These are phyloP conservation scores for Coniferiporia weirii DNA, from an alignment of 1,284 basidiomycete genomes.

Conservation along the genomic window DNA sequence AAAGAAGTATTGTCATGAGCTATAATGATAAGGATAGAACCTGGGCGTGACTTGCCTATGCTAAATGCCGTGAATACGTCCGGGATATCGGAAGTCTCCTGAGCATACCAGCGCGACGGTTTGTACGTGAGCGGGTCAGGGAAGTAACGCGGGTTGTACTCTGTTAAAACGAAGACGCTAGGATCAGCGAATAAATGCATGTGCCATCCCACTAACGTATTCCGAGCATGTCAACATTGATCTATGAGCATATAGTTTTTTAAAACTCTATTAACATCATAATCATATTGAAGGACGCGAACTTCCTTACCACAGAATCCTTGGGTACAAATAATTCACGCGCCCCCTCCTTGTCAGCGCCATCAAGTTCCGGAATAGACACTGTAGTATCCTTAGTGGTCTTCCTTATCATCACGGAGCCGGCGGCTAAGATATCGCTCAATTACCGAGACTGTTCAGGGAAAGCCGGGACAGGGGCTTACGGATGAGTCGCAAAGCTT, in stretches of 20 bases:
- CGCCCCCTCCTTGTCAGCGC: conserved; percentile 12
- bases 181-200: too few species aligned
- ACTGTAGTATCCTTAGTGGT: conserved; percentile 18
- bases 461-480: conserved; percentile 21
- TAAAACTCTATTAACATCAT: background rate
- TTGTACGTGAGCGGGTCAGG: conserved; percentile 35
- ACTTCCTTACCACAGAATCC: conserved; percentile 24
- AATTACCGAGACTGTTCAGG: background rate
- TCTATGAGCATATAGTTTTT: conserved; percentile 19
- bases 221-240: conserved; percentile 47
- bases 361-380: conserved; percentile 1
- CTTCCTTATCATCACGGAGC: conserved; percentile 17
- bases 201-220: conserved; percentile 36
- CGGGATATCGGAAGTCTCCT: conserved; percentile 21
- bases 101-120: conserved; percentile 37
- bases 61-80: conserved; percentile 44
- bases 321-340: conserved; percentile 24
- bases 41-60: conserved; percentile 30
- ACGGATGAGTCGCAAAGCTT: conserved; percentile 44
- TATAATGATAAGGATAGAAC: background rate
- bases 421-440: conserved; percentile 17
- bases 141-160: conserved; percentile 36
- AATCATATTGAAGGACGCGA: background rate
- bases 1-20: background rate
- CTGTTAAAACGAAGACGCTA: conserved; percentile 13